Evolutionary conservation across 176 grass and related monocot species (phyloP).

Genomic region (Zea luxurians): DNA sequence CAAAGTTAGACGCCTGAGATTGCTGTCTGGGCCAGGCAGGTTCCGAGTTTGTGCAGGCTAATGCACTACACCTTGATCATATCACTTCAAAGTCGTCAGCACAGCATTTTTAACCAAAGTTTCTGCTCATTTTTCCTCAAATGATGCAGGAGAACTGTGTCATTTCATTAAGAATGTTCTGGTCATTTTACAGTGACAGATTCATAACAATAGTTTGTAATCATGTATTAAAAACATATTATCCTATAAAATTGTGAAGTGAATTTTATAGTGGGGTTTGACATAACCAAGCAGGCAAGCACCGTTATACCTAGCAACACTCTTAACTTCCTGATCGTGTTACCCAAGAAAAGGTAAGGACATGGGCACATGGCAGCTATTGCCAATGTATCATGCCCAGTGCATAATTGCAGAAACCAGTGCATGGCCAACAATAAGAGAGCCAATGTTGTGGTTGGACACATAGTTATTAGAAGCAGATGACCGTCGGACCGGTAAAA

Average conservation of each 20-base stretch:
- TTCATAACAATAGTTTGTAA: background rate
- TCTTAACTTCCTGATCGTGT: slow-evolving; percentile 1
- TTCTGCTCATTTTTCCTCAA: background rate
- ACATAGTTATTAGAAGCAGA: background rate
- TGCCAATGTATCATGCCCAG: background rate
- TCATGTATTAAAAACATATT: background rate
- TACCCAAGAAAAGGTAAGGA: background rate
- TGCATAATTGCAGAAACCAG: slow-evolving; percentile 1
- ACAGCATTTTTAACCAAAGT: slow-evolving; percentile 9
- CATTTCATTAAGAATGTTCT: background rate
- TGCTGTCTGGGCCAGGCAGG: too few relatives aligned
- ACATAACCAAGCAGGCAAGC: background rate
- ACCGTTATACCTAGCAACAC: background rate
- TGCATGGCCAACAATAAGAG: background rate
- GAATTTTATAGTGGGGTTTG: background rate
- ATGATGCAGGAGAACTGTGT: background rate
- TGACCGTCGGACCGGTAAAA: too few relatives aligned
- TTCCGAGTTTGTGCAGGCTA: background rate
- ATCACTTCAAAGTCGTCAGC: background rate
- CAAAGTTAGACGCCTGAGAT: too few relatives aligned
- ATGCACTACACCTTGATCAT: background rate
- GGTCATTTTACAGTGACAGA: background rate
- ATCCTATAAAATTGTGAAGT: background rate
- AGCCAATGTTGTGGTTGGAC: background rate
- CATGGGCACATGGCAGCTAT: background rate